These are phyloP conservation scores for Arachis hypogaea DNA, from an alignment of 306 rosid genomes.

Conservation along the genomic window DNA sequence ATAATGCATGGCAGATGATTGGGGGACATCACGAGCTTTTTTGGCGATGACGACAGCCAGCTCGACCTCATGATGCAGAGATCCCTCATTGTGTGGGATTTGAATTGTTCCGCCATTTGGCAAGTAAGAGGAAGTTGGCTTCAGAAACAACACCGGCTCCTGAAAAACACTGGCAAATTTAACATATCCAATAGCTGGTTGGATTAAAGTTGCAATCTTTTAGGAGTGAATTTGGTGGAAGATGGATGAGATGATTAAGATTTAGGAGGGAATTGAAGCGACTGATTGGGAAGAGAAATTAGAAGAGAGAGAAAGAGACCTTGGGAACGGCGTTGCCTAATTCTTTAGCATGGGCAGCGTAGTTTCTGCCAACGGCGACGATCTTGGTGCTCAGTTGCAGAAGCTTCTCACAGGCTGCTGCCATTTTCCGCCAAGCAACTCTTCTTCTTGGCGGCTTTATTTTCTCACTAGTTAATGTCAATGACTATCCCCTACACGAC, in stretches of 20 bases:
- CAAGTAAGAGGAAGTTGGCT: slow-evolving; percentile 94
- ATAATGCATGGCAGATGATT: slow-evolving; percentile 82
- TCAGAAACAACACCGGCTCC: slow-evolving; percentile 89
- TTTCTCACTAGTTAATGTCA: neutral
- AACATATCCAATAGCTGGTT: neutral
- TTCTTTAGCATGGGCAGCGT: slow-evolving; percentile 94
- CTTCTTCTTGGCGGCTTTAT: neutral
- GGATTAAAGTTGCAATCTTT: slow-evolving; percentile 7
- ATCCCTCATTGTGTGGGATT: slow-evolving; percentile 77
- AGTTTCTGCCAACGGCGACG: slow-evolving; percentile 91
- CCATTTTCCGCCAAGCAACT: slow-evolving; percentile 44
- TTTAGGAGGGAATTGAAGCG: neutral
- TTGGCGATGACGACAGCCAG: slow-evolving; percentile 83
- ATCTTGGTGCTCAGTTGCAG: slow-evolving; percentile 77
- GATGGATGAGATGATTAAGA: neutral
- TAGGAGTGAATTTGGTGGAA: neutral
- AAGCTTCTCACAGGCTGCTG: slow-evolving; percentile 63
- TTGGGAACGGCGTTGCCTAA: slow-evolving; percentile 97
- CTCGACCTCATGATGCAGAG: slow-evolving; percentile 93
- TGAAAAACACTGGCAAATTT: slow-evolving; percentile 27
- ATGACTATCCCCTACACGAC: slow-evolving; percentile 1
- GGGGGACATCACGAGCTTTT: slow-evolving; percentile 88
- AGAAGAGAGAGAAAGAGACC: slow-evolving; percentile 43
- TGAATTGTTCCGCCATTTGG: slow-evolving; percentile 85
- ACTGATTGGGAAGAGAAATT: neutral